Percentiles rank a stretch among this genome's conserved stretches.
Conservation (phyloP, 176 grass and related monocot genomes). For the Paspalum vaginatum region DNA sequence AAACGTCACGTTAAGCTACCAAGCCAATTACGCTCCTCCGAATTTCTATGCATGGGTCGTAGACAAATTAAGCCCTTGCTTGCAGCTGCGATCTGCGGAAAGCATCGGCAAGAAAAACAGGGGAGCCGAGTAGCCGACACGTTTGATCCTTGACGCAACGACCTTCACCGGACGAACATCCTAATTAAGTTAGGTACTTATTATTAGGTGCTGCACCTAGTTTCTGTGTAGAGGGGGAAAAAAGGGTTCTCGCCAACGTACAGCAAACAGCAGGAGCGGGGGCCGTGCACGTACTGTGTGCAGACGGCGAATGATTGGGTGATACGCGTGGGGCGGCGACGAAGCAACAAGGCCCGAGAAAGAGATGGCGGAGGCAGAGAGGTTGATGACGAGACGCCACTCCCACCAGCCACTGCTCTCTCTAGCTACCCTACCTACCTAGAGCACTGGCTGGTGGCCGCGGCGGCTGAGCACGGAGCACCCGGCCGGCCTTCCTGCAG, state of each 20-base stretch:
- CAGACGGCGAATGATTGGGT: background rate
- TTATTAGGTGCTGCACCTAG: too few relatives aligned
- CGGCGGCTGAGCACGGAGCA: background rate
- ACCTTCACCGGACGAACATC: background rate
- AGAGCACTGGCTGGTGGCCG: background rate
- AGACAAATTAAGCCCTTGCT: background rate
- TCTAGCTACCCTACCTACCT: background rate
- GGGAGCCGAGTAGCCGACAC: background rate
- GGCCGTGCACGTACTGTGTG: too few relatives aligned
- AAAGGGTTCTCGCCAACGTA: background rate
- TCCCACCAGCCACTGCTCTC: background rate
- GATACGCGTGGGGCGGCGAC: background rate
- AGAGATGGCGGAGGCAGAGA: background rate
- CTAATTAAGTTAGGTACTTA: background rate
- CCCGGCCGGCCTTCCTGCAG: too few relatives aligned
- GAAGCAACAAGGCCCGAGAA: background rate
- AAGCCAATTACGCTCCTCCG: background rate
- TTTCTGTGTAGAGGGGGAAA: background rate
- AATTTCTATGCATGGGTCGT: background rate
- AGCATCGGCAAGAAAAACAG: background rate
- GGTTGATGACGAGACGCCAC: slow-evolving; percentile 6
- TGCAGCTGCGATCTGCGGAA: background rate
- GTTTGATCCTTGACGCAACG: background rate
- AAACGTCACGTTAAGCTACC: background rate
- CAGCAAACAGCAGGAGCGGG: background rate